These are phyloP conservation scores for Darksidea phi DNA, from an alignment of 495 filamentous ascomycete genomes.

Conservation along the genomic window DNA sequence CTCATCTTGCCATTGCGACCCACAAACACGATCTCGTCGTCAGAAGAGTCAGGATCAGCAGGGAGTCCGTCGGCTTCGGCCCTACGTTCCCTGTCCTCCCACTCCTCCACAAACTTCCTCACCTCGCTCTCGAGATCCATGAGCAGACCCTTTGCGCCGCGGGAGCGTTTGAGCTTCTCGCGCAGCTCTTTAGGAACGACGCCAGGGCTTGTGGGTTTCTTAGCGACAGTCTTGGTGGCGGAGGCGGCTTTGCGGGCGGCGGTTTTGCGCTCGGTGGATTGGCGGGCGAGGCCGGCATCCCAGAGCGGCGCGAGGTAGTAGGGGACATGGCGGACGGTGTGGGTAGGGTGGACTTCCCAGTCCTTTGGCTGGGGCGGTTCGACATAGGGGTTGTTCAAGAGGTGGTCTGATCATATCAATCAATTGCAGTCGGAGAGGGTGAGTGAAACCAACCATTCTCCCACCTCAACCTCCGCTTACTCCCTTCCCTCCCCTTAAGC, in stretches of 20 bases:
- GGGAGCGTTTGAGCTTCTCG: conserved; percentile 65
- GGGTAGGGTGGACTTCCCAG: conserved; percentile 75
- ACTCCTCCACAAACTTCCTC: conserved; percentile 40
- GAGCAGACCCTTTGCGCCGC: conserved; percentile 55
- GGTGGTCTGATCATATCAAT: conserved; percentile 59
- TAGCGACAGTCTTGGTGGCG: conserved; percentile 31
- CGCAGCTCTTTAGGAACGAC: conserved; percentile 62
- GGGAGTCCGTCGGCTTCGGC: conserved; percentile 46
- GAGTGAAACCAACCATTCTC: conserved; percentile 73
- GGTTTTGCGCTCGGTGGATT: conserved; percentile 30
- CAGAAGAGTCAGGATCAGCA: conserved; percentile 59
- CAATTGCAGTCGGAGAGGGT: neutral
- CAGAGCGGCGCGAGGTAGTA: conserved; percentile 88
- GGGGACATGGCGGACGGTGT: conserved; percentile 72
- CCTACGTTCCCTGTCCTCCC: conserved; percentile 49
- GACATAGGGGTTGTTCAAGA: conserved; percentile 82
- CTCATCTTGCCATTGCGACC: conserved; percentile 73
- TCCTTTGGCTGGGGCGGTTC: conserved; percentile 77
- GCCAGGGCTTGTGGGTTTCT: conserved; percentile 43
- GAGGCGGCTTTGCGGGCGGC: conserved; percentile 43
- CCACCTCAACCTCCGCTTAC: conserved; percentile 80
- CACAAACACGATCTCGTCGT: conserved; percentile 93
- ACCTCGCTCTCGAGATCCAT: conserved; percentile 44
- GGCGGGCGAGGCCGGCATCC: conserved; percentile 65
- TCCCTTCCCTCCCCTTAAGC: conserved; percentile 92